A percentile compares a stretch with the other conserved stretches of the same genome.
These are phyloP conservation scores for Trichoderma hamatum DNA, from an alignment of 2,329 filamentous ascomycete genomes.

Conservation along the genomic window DNA sequence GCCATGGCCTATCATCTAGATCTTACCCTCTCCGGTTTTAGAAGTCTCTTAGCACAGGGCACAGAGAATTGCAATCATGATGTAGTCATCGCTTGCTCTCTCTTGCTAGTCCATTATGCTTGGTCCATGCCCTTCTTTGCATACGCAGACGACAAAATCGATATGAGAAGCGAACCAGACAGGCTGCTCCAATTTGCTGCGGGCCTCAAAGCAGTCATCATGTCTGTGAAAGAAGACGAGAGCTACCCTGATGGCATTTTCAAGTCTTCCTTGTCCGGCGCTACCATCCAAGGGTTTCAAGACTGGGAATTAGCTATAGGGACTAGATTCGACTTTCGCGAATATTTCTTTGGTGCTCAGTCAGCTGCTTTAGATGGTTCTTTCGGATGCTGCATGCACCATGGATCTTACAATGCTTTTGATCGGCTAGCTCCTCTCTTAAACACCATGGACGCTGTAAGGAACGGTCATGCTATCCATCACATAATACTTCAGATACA, in stretches of 20 bases:
- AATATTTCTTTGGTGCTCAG: conserved; percentile 1
- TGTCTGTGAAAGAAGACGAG: conserved; percentile 7
- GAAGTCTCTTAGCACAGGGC: conserved; percentile 4
- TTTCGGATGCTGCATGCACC: conserved; percentile 4
- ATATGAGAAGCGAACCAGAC: conserved; percentile 7
- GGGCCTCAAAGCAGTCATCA: conserved; percentile 20
- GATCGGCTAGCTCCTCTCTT: conserved; percentile 23
- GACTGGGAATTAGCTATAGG: not conserved
- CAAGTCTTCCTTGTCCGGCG: not conserved
- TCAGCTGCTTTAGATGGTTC: not conserved
- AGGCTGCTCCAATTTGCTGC: conserved; percentile 21
- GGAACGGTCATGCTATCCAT: conserved; percentile 3
- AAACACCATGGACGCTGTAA: conserved; percentile 8
- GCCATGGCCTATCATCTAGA: conserved; percentile 18
- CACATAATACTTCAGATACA: conserved; percentile 14
- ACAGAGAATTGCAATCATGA: conserved; percentile 12
- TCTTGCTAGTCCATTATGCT: conserved; percentile 23
- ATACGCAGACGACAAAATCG: conserved; percentile 9
- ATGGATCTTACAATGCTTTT: not conserved
- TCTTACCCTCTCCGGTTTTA: conserved; percentile 22
- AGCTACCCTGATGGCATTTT: conserved; percentile 16
- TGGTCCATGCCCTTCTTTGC: conserved; percentile 25
- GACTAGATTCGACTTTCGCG: not conserved
- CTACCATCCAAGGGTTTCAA: not conserved
- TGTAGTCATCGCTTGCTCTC: conserved; percentile 15